A percentile compares a stretch with the other conserved stretches of the same genome.
These are phyloP conservation scores for Boletellus ananiceps DNA, from an alignment of 768 basidiomycete species.

Conservation along the genomic window DNA sequence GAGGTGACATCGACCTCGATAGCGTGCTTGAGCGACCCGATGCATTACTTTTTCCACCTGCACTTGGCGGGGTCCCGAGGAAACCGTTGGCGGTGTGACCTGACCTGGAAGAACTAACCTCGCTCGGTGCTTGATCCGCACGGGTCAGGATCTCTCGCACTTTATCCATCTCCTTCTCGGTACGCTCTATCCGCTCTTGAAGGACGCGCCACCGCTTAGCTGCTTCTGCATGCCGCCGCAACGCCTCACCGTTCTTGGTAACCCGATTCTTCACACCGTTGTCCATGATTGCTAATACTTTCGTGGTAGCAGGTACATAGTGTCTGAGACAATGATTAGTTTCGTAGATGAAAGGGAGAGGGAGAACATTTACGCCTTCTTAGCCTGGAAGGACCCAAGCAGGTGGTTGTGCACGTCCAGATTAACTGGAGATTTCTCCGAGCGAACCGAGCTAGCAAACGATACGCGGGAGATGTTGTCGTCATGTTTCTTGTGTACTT, in stretches of 20 bases:
- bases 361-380: constrained; percentile 67
- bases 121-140: constrained; percentile 52
- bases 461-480: constrained; percentile 40
- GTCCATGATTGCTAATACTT: constrained; percentile 90
- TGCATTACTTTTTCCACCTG: constrained; percentile 40
- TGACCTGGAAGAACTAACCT: constrained; percentile 66
- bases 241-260: constrained; percentile 94
- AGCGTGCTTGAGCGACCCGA: constrained; percentile 42
- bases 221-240: constrained; percentile 86
- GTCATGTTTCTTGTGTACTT: constrained; percentile 61
- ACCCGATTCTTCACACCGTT: constrained; percentile 91
- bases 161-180: constrained; percentile 78
- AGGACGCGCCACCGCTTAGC: constrained; percentile 81
- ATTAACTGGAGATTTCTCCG: constrained; percentile 49
- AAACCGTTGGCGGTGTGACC: constrained; percentile 54
- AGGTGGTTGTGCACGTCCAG: constrained; percentile 63
- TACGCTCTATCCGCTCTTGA: constrained; percentile 71
- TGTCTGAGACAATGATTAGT: constrained; percentile 49
- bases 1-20: constrained; percentile 75
- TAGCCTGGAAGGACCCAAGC: constrained; percentile 76
- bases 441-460: constrained; percentile 42
- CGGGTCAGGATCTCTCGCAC: constrained; percentile 55
- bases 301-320: constrained; percentile 90
- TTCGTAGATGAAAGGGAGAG: constrained; percentile 3
- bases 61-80: constrained; percentile 59